Percentiles rank a stretch among this genome's conserved stretches.
Conservation (phyloP, 345 rosid species). For the Pugionium dolabratum region DNA sequence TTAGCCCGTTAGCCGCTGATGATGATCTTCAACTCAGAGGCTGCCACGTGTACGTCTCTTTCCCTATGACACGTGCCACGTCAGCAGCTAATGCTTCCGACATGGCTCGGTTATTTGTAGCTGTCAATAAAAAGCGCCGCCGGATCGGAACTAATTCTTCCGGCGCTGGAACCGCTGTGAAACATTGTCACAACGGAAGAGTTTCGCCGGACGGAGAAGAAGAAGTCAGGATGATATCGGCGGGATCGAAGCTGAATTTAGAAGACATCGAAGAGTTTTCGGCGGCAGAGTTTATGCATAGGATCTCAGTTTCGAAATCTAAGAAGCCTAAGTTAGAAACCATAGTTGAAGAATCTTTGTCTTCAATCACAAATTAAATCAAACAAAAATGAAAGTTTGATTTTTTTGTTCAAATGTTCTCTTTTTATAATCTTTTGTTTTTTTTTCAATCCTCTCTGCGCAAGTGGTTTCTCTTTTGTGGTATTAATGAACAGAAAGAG, state of each 20-base stretch:
- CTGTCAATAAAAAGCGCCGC: constrained; percentile 49
- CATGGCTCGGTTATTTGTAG: constrained; percentile 57
- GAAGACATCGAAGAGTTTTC: constrained; percentile 67
- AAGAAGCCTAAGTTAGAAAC: constrained; percentile 82
- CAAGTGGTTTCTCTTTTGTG: constrained; percentile 36
- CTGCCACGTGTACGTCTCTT: constrained; percentile 64
- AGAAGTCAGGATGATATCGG: constrained; percentile 6
- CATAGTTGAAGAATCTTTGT: constrained; percentile 61
- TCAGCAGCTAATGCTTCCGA: constrained; percentile 67
- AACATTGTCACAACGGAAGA: constrained; percentile 21
- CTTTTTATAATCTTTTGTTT: no score
- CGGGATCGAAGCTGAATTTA: constrained; percentile 48
- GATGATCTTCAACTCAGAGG: constrained; percentile 64
- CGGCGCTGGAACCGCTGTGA: constrained; percentile 38
- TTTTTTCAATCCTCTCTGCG: background rate
- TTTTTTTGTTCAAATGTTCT: background rate
- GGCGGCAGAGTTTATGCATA: constrained; percentile 53
- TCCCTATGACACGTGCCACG: constrained; percentile 68
- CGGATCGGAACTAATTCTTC: constrained; percentile 30
- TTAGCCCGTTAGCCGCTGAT: constrained; percentile 73
- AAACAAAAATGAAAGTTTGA: constrained; percentile 2
- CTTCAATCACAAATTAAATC: background rate
- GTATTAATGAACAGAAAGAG: constrained; percentile 38
- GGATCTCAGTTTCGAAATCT: constrained; percentile 67
- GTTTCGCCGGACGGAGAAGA: constrained; percentile 31